Percentiles rank a stretch among this genome's conserved stretches.
Evolutionary conservation across 176 grass and related monocot genomes (phyloP).

Genomic region (Triticum aestivum): DNA sequence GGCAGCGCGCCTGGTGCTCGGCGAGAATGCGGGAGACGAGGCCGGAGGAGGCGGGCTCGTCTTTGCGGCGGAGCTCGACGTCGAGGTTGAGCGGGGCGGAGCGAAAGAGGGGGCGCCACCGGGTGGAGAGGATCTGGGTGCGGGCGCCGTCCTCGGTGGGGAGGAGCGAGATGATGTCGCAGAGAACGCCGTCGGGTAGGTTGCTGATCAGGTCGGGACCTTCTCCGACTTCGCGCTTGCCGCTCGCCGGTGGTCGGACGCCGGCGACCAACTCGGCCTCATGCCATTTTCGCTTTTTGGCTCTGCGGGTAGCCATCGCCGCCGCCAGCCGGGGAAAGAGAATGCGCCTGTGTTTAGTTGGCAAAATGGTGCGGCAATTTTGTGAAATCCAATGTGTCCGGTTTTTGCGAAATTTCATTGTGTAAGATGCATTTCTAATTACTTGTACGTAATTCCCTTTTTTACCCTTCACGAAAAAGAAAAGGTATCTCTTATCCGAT

Average conservation of each 20-base stretch:
- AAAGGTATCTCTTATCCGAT: too few species aligned
- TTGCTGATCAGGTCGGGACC: background rate
- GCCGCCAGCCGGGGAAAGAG: background rate
- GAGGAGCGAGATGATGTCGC: background rate
- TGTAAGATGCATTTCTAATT: too few species aligned
- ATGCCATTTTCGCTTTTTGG: background rate
- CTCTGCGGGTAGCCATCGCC: background rate
- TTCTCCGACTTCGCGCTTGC: background rate
- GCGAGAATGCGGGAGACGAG: background rate
- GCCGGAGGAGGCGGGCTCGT: background rate
- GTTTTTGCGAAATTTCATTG: too few species aligned
- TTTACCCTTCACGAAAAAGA: too few species aligned
- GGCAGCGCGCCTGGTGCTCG: slow-evolving; percentile 1
- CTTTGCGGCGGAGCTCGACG: background rate
- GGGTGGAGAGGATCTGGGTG: background rate
- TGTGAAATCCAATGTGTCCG: too few species aligned
- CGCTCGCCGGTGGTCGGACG: background rate
- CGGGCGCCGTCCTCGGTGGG: slow-evolving; percentile 9
- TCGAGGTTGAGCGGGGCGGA: background rate
- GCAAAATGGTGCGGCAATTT: too few species aligned
- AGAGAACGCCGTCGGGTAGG: background rate
- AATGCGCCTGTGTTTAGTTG: background rate
- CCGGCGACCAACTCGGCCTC: background rate
- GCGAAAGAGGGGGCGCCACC: background rate
- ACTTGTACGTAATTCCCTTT: too few species aligned